Evolutionary conservation across 2,329 filamentous ascomycete genomes (phyloP).

Genomic region (Cladophialophora immunda): DNA sequence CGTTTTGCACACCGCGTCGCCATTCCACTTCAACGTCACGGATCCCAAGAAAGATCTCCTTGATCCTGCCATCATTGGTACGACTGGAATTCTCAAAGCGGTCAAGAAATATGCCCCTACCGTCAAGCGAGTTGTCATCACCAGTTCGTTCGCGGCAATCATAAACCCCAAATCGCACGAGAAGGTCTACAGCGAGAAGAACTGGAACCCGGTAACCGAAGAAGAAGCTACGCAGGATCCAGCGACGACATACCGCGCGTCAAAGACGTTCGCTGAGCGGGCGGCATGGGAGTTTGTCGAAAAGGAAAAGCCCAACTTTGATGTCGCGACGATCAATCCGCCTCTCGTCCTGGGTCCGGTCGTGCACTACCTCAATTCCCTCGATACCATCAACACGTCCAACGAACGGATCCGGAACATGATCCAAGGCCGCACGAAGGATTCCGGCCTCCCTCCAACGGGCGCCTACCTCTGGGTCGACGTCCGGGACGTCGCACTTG

Average conservation of each 20-base stretch:
- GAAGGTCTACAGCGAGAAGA: conserved; percentile 49
- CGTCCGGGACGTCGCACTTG: conserved; percentile 59
- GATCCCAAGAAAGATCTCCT: conserved; percentile 69
- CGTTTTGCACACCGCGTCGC: conserved; percentile 77
- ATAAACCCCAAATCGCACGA: conserved; percentile 55
- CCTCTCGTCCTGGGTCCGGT: conserved; percentile 71
- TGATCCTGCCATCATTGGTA: conserved; percentile 70
- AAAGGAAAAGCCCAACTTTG: conserved; percentile 65
- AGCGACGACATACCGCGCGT: conserved; percentile 54
- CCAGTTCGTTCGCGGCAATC: conserved; percentile 74
- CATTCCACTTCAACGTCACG: conserved; percentile 78
- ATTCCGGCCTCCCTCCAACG: conserved; percentile 49
- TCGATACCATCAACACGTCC: conserved; percentile 75
- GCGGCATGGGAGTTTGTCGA: conserved; percentile 72
- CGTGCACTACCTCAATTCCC: conserved; percentile 68
- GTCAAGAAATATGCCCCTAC: conserved; percentile 68
- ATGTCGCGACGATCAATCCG: conserved; percentile 68
- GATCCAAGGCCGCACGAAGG: conserved; percentile 38
- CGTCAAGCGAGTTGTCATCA: conserved; percentile 78
- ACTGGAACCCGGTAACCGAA: conserved; percentile 56
- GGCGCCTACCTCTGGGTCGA: conserved; percentile 67
- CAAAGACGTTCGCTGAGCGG: conserved; percentile 71
- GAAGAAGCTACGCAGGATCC: conserved; percentile 50
- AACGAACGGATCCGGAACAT: conserved; percentile 71
- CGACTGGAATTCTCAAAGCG: conserved; percentile 68